phyloP scores from a whole-genome alignment of 495 filamentous ascomycete species.

The Neurospora sp. region DNA sequence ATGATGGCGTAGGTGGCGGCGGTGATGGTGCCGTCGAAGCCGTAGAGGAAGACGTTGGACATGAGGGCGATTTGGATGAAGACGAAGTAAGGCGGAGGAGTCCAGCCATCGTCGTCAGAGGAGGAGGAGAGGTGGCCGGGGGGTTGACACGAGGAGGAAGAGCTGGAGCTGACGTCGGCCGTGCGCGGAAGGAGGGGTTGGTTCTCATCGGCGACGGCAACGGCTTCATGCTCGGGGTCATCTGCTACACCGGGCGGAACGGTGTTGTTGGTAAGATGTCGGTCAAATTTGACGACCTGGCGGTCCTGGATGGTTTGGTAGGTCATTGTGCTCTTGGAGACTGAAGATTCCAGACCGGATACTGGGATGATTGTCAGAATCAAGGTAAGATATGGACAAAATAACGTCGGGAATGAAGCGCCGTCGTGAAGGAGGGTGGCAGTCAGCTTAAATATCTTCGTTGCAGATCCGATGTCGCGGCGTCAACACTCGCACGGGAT shows the following conservation, averaged over 20 bases:
- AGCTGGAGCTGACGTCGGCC: not conserved
- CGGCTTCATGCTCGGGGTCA: not conserved
- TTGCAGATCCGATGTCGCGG: not conserved
- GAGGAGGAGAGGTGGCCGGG: slow-evolving; percentile 32
- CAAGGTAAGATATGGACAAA: not conserved
- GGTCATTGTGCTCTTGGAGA: too few species aligned
- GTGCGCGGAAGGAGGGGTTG: not conserved
- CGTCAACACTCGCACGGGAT: not conserved
- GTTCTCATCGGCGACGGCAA: not conserved
- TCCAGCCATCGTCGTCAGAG: slow-evolving; percentile 24
- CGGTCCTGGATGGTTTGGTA: not conserved
- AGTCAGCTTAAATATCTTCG: not conserved
- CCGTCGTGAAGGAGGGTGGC: not conserved
- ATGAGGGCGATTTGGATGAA: slow-evolving; percentile 48
- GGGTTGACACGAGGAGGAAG: slow-evolving; percentile 8
- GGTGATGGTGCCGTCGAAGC: slow-evolving; percentile 58
- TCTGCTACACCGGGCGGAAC: not conserved
- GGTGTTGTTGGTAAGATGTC: not conserved
- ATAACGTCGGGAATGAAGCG: not conserved
- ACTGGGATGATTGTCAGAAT: too few species aligned
- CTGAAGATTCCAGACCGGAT: too few species aligned
- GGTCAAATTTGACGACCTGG: not conserved
- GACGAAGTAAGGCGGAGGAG: slow-evolving; percentile 26
- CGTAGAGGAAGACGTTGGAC: slow-evolving; percentile 55
- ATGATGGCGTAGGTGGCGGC: slow-evolving; percentile 57